Conservation (phyloP, 2,329 filamentous ascomycete species). For the Emergomyces africanus region DNA sequence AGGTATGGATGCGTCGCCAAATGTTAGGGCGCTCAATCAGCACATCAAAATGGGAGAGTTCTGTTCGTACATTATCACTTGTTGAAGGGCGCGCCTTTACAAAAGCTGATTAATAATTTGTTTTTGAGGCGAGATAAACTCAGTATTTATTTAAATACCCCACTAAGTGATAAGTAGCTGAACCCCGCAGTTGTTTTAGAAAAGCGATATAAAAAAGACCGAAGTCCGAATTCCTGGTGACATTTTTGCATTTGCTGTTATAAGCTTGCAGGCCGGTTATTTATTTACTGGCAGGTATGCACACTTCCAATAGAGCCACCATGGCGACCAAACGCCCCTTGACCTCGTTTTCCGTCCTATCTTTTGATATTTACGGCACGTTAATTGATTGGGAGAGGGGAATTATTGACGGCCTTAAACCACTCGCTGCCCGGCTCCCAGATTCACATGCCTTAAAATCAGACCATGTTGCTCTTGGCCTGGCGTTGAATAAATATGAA, state of each 20-base stretch:
- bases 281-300: background rate
- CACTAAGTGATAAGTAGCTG: background rate
- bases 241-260: background rate
- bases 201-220: background rate
- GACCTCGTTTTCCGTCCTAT: conserved; percentile 40
- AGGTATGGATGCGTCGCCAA: too few species aligned
- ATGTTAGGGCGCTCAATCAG: too few species aligned
- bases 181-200: background rate
- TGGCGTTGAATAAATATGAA: conserved; percentile 36
- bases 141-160: background rate
- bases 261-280: background rate
- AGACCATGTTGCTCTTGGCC: conserved; percentile 30
- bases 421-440: conserved; percentile 31
- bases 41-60: too few species aligned
- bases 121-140: background rate
- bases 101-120: too few species aligned
- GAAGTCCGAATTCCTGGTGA: background rate
- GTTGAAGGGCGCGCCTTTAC: background rate
- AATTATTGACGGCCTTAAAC: conserved; percentile 41
- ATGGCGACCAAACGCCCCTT: conserved; percentile 9
- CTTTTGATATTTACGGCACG: conserved; percentile 71
- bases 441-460: conserved; percentile 24
- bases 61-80: background rate
- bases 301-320: background rate
- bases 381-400: conserved; percentile 68